A percentile compares a stretch with the other conserved stretches of the same genome.
phyloP scores from a whole-genome alignment of 257 asterid species.

The Solanum tarijense region DNA sequence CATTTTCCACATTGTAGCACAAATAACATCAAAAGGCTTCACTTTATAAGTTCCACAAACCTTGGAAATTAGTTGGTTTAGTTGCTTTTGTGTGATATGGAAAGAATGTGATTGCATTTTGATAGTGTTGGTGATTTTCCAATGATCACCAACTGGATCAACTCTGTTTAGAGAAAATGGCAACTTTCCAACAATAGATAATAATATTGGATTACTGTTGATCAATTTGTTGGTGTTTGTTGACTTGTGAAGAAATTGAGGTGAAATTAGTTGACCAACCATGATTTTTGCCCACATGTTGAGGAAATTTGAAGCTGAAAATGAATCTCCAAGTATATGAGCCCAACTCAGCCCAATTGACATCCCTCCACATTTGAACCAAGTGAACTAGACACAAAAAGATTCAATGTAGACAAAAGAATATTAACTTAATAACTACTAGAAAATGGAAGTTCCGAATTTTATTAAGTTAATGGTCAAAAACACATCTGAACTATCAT shows the following conservation, averaged over 20 bases:
- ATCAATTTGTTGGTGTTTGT: not conserved
- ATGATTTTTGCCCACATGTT: constrained; percentile 37
- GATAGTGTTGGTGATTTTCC: constrained; percentile 29
- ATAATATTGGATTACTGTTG: not conserved
- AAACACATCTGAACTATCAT: too few relatives aligned
- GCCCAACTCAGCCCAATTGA: constrained; percentile 71
- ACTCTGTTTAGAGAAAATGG: constrained; percentile 30
- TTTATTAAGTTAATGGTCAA: too few relatives aligned
- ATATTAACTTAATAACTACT: not conserved
- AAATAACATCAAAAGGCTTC: constrained; percentile 37
- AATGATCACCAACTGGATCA: constrained; percentile 45
- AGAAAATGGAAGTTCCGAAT: too few relatives aligned
- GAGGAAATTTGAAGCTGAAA: constrained; percentile 50
- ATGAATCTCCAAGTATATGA: constrained; percentile 68
- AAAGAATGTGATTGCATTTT: constrained; percentile 36
- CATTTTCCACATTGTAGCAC: constrained; percentile 53
- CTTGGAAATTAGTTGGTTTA: constrained; percentile 6
- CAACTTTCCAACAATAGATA: constrained; percentile 2
- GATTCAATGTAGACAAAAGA: not conserved
- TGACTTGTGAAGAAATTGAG: not conserved
- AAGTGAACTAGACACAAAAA: constrained; percentile 34
- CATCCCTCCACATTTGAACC: constrained; percentile 76
- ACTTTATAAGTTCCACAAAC: not conserved
- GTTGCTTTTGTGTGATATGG: constrained; percentile 21
- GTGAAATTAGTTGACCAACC: constrained; percentile 8